Evolutionary conservation across 441 rosid species (phyloP), one percentile per base, ranked within the genome.

Genomic region (Populus trichocarpa): DNA sequence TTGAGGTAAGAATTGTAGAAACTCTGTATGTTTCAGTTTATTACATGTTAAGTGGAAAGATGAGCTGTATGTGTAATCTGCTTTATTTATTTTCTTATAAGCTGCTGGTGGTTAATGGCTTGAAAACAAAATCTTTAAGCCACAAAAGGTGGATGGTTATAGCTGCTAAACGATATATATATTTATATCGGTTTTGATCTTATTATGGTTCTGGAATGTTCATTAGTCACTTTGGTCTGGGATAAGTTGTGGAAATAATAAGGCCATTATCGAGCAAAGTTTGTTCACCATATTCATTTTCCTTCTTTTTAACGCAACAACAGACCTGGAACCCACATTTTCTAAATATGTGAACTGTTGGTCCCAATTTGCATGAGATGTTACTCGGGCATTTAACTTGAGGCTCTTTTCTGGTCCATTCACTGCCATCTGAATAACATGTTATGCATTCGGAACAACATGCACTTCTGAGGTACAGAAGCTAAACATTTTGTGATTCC

Each of bases 1-100:
- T 91, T 53, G 97, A 94, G 98, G 99, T 96, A 74, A 74, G 82
- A 9, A 23, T 81, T 66, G 26, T 57, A 1, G 1, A 22, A 26
- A 46, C 72, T 35, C 38, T 63, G 32, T 36, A 46, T 72, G 33
- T 67, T 67, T 2, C 32, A 38, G 40, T 30, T 69, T 14, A 65
- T 25, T 18, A 25, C 12, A 63, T 33, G 12, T 75, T 63, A 72
- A 70, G 25, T 14, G 69, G 79, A 72, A 26, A 38, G 32, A 61
- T 75, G 66, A 23, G 73, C 25, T 28, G 42, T 40, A 40, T 40
- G 59, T 50, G 67, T 71, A 22, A 16, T 30, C 14, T 33, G 50
- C 63, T 64, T 73, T 16, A 53, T 32, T 40, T 32, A 30, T 8
- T 32, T 6, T 6, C 2, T 18, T 38, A 42, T 74, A 20, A 13